Evolutionary conservation across 1,284 basidiomycete species (phyloP), one percentile per base, ranked within the genome.

Genomic region (Rhodotorula sp.): DNA sequence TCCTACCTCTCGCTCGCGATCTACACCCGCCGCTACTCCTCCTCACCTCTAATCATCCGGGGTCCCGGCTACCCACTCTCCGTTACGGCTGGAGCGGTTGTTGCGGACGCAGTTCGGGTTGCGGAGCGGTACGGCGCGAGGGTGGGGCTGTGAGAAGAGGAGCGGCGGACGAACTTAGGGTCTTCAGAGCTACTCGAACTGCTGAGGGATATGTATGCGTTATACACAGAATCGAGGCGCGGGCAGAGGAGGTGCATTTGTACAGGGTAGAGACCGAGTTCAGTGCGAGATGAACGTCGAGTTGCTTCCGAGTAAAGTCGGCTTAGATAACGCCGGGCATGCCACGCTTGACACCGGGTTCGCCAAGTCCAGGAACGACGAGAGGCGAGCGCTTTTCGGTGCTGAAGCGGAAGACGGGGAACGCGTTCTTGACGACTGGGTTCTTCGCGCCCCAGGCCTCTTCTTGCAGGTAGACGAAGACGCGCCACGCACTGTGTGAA

Each of bases 1-100:
- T 94, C 93, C 32, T 94, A 98, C 81, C 97, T 98, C 81, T 97
- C 98, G 78, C 87, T 99, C 79, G 91, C 95, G 82, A 97, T 98
- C 86, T 88, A 90, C 79, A 97, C 95, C 0, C 89, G 90, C 80
- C 85, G 95, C 65, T 84, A 79, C 77, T 88, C 88, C 27, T 8
- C 39, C 2, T 85, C 87, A 8, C 90, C 95, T 77, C 83, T 99
- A 68, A 90, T 97, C 71, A 85, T 99, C 27, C 94, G 97, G 79
- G 95, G 95, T 47, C 89, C 93, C 0, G 95, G 95, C 13, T 95
- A 95, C 1, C 95, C 95, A 24, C 93, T 94, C 4, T 92, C 91
- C 30, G 94, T 98, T 22, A 99, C 95, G n/a, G 95, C 95, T 0
- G 97, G 97, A 92, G 95, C 95, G 27, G 94, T 97, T 19, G 84